These are phyloP conservation scores for Calycina herbarum DNA, from an alignment of 2,329 filamentous ascomycete genomes.

Conservation along the genomic window DNA sequence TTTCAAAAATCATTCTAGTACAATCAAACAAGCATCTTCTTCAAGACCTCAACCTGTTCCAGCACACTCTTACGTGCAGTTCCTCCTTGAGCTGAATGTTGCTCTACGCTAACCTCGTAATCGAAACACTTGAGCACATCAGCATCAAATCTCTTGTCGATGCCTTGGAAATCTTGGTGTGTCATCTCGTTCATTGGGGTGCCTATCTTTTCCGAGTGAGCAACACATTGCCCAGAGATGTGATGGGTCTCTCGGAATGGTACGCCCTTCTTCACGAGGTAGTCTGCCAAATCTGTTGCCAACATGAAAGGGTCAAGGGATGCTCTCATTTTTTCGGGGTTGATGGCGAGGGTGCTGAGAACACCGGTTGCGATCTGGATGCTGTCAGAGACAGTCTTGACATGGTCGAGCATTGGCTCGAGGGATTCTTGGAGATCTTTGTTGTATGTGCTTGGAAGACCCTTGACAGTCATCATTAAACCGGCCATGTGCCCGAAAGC, in stretches of 20 bases:
- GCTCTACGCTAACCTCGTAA: slow-evolving; percentile 81
- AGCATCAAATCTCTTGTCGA: slow-evolving; percentile 69
- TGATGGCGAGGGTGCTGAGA: slow-evolving; percentile 68
- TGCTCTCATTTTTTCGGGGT: slow-evolving; percentile 74
- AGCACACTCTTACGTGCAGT: slow-evolving; percentile 70
- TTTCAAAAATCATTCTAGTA: background rate
- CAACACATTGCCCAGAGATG: slow-evolving; percentile 71
- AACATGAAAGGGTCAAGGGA: slow-evolving; percentile 83
- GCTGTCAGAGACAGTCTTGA: slow-evolving; percentile 79
- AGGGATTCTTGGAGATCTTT: slow-evolving; percentile 89
- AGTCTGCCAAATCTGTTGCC: slow-evolving; percentile 62
- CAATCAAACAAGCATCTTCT: slow-evolving; percentile 32
- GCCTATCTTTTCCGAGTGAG: slow-evolving; percentile 65
- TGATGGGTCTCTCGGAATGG: slow-evolving; percentile 82
- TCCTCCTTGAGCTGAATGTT: slow-evolving; percentile 73
- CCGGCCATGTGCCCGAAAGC: slow-evolving; percentile 81
- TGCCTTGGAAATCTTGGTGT: slow-evolving; percentile 63
- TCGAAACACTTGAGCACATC: slow-evolving; percentile 73
- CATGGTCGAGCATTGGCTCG: slow-evolving; percentile 80
- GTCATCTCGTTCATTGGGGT: slow-evolving; percentile 70
- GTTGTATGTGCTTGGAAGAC: slow-evolving; percentile 71
- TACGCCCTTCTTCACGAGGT: slow-evolving; percentile 64
- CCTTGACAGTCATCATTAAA: slow-evolving; percentile 68
- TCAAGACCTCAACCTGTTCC: slow-evolving; percentile 60
- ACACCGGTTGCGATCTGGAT: slow-evolving; percentile 82